Base-by-base conservation (phyloP, 2,329 filamentous ascomycete species). In the Coniochaeta ligniaria region DNA sequence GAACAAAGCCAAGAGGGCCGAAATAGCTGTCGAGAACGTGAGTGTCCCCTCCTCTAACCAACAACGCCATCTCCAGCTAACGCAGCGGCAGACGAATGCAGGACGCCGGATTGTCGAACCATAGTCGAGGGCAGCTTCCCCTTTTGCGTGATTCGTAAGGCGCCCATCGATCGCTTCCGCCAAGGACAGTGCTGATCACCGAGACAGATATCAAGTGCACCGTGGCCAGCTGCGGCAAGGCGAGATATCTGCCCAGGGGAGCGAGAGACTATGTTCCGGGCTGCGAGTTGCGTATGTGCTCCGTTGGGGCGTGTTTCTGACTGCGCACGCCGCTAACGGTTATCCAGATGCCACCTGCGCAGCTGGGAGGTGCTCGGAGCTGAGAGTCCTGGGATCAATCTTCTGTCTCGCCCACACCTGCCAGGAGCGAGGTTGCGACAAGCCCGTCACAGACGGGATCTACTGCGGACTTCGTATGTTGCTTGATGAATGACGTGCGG, bases 381-480 rank as follows among this genome's bases (percentile, higher is more conserved):
- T 64, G 33, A 66, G 62, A 59, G 28, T 59, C 7, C 61, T 65
- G 0, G 56, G 58, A 6, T 67, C 65, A 1, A 28, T 38, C 1
- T 65, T 63, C 35, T 68, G 66, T 31, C 45, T 59, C 1, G 57
- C 41, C 6, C 66, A 68, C 22, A 68, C 66, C 2, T 68, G 66
- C 54, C 61, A 52, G 6, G 63, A 65, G 20, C 60, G 66, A 54
- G 60, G 60, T 2, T 68, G 66, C 22, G 59, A 28, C 16, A 64
- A 60, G 24, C 59, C 59, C 22, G 58, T 60, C 17, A 38, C 43
- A 2, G 26, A 43, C 2, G 58, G 50, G 36, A 62, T 58, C 8
- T 68, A 65, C 50, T 68, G 66, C 43, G 47, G 60, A 6, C 60
- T 64, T 6, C 66, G 66, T 68, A 17, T 59, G 65, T 63, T 11